A percentile compares a stretch with the other conserved stretches of the same genome.
Evolutionary conservation across 768 basidiomycete species (phyloP).

Genomic region (Boletus bicolor): DNA sequence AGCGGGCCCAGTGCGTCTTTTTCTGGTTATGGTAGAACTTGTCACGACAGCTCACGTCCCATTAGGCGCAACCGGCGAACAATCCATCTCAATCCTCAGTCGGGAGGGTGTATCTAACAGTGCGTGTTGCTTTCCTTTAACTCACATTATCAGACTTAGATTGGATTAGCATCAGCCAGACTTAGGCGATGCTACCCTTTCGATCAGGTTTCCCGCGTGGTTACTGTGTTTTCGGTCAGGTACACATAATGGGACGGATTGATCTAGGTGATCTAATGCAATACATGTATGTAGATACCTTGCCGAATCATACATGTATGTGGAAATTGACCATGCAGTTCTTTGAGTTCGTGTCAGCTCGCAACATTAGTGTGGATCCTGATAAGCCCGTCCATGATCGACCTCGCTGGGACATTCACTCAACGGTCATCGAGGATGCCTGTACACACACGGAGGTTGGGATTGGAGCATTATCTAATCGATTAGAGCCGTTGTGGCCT

Average conservation of each 20-base stretch:
- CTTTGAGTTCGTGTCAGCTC: not conserved
- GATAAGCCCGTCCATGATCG: not conserved
- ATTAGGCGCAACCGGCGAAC: not conserved
- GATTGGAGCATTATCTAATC: not conserved
- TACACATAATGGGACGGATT: not conserved
- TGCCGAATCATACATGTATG: no score
- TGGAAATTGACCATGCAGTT: no score
- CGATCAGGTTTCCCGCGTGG: not conserved
- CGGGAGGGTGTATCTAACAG: not conserved
- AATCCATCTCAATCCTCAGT: not conserved
- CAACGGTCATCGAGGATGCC: not conserved
- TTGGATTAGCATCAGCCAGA: not conserved
- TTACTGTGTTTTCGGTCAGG: not conserved
- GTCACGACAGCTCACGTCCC: not conserved
- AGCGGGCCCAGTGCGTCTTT: no score
- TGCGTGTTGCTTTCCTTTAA: not conserved
- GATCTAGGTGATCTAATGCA: not conserved
- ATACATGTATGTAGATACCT: no score
- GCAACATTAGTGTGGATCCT: not conserved
- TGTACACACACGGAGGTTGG: not conserved
- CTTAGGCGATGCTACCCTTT: not conserved
- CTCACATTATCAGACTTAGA: not conserved
- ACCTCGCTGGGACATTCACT: not conserved
- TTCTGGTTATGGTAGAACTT: not conserved
- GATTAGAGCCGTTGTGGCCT: not conserved